Evolutionary conservation across 2,329 filamentous ascomycete genomes (phyloP).

Genomic region (Botryotinia calthae): DNA sequence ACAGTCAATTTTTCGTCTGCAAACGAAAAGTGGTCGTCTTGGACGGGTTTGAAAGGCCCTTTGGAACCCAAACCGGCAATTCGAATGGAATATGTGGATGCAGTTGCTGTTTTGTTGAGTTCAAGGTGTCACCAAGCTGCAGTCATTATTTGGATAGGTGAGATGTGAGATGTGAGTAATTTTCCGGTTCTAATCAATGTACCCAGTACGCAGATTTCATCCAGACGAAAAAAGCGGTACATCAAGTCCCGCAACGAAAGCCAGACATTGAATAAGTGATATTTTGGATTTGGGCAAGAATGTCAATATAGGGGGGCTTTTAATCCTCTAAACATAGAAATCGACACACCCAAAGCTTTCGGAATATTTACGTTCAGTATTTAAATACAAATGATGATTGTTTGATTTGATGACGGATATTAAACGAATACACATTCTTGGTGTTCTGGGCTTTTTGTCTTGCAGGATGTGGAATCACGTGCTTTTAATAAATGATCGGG

Average conservation of each 20-base stretch:
- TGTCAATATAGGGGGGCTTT: background rate
- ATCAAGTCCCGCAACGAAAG: background rate
- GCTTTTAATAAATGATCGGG: background rate
- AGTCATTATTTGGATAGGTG: background rate
- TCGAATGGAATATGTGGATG: background rate
- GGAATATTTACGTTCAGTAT: background rate
- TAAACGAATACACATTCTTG: background rate
- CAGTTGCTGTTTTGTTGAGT: background rate
- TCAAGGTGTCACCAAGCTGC: background rate
- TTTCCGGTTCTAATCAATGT: background rate
- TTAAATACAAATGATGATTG: background rate
- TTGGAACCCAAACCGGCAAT: background rate
- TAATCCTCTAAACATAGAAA: too few relatives aligned
- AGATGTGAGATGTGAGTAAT: background rate
- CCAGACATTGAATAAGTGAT: background rate
- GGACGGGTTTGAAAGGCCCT: background rate
- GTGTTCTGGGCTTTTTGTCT: too few relatives aligned
- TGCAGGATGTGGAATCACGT: background rate
- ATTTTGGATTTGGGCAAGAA: too few relatives aligned
- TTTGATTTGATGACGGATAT: background rate
- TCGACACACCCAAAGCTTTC: too few relatives aligned
- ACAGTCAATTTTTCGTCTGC: background rate
- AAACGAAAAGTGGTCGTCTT: background rate
- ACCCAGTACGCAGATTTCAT: background rate
- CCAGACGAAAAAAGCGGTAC: background rate